phyloP scores from a whole-genome alignment of 2,329 filamentous ascomycete genomes.

The Fusarium phyllophilum region DNA sequence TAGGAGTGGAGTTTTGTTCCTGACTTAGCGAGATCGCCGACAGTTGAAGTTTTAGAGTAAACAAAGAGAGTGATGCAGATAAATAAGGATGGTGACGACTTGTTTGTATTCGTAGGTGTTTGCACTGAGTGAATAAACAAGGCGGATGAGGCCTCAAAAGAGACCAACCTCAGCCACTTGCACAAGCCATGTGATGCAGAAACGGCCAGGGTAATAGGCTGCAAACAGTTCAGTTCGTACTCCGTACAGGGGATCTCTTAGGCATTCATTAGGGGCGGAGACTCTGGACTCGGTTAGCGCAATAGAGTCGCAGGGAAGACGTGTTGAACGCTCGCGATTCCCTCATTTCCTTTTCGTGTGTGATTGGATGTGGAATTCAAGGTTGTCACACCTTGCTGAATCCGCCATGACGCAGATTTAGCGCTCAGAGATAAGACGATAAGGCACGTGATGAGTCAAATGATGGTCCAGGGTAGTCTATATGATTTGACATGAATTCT shows the following conservation, averaged over 20 bases:
- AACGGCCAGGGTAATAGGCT: constrained; percentile 4
- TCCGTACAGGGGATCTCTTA: constrained; percentile 24
- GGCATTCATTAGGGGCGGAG: constrained; percentile 11
- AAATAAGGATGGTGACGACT: not conserved
- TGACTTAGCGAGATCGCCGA: constrained; percentile 27
- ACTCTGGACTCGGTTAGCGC: constrained; percentile 15
- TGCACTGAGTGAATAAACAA: constrained; percentile 5
- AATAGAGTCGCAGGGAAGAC: constrained; percentile 31
- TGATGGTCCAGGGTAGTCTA: constrained; percentile 19
- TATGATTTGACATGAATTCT: not conserved
- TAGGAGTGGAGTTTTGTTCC: constrained; percentile 35
- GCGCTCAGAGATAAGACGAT: not conserved
- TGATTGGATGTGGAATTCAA: constrained; percentile 27
- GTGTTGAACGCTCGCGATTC: constrained; percentile 25
- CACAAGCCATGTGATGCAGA: constrained; percentile 31
- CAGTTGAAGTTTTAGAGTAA: constrained; percentile 4
- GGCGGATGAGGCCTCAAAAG: constrained; percentile 20
- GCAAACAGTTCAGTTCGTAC: not conserved
- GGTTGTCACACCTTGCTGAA: constrained; percentile 24
- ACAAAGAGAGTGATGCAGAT: constrained; percentile 10
- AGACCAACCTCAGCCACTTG: constrained; percentile 18
- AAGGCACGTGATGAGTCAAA: not conserved
- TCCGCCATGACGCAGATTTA: constrained; percentile 32
- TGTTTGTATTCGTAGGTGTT: not conserved
- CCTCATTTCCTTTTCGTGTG: constrained; percentile 22